Conservation (phyloP, 2,329 filamentous ascomycete species). For the Claviceps fusiformis region DNA sequence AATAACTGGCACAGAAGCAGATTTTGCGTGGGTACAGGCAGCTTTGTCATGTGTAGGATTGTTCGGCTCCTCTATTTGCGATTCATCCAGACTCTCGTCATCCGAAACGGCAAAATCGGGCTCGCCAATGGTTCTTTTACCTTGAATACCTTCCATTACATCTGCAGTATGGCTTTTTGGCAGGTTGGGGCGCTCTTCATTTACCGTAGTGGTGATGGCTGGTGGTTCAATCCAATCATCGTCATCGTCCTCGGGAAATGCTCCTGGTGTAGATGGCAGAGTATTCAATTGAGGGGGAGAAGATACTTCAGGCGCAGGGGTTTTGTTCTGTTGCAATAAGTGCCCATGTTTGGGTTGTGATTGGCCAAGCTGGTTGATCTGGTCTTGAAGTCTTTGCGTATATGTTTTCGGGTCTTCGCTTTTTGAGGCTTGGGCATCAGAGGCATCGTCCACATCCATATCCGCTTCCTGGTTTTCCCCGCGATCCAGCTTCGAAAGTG, state of each 20-base stretch:
- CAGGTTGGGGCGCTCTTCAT: constrained; percentile 34
- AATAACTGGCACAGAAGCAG: constrained; percentile 43
- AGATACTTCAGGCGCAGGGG: constrained; percentile 15
- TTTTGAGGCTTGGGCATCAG: constrained; percentile 16
- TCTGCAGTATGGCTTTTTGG: constrained; percentile 49
- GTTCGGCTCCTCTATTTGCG: background rate
- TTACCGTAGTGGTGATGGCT: constrained; percentile 13
- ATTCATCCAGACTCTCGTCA: background rate
- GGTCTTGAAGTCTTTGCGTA: constrained; percentile 85
- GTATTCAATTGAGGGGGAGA: constrained; percentile 16
- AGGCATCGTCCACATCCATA: constrained; percentile 37
- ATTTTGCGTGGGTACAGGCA: background rate
- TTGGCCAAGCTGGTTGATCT: constrained; percentile 63
- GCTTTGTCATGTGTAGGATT: constrained; percentile 4
- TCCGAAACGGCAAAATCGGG: constrained; percentile 18
- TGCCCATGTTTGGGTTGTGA: constrained; percentile 33
- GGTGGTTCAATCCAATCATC: constrained; percentile 52
- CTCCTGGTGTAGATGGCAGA: constrained; percentile 38
- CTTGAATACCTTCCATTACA: constrained; percentile 42
- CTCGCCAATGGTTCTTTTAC: constrained; percentile 34
- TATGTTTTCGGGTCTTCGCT: constrained; percentile 58
- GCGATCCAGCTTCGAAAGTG: constrained; percentile 25
- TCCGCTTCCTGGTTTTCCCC: constrained; percentile 37
- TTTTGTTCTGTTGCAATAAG: constrained; percentile 22
- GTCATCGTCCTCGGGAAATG: constrained; percentile 46